Evolutionary conservation across 768 basidiomycete genomes (phyloP).

Genomic region (Phallus indusiatus): DNA sequence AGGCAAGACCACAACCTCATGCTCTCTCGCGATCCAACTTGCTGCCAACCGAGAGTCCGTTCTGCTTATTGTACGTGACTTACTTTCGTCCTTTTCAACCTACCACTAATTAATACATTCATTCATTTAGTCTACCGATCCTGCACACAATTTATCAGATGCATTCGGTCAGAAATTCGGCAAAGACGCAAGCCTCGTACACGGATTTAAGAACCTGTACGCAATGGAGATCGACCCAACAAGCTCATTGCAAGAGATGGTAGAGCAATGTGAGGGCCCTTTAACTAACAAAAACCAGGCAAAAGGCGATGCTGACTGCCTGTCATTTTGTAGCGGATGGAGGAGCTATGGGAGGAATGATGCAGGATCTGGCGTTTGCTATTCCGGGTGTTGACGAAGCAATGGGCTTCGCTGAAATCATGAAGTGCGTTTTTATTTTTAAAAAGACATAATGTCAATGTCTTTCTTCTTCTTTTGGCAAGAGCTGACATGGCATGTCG

Average conservation of each 20-base stretch:
- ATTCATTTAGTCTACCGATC: slow-evolving; percentile 81
- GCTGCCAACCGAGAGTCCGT: slow-evolving; percentile 90
- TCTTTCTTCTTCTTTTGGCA: not conserved
- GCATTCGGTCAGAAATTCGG: slow-evolving; percentile 99
- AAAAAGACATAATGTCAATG: too few species aligned
- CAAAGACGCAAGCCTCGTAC: slow-evolving; percentile 97
- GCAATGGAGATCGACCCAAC: slow-evolving; percentile 99
- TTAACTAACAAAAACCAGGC: not conserved
- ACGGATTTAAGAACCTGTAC: slow-evolving; percentile 91
- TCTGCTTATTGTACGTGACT: slow-evolving; percentile 73
- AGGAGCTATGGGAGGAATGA: slow-evolving; percentile 98
- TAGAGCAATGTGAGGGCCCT: slow-evolving; percentile 72
- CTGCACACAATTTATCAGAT: slow-evolving; percentile 98
- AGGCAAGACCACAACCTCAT: slow-evolving; percentile 99
- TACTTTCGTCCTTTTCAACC: not conserved
- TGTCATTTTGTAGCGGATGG: slow-evolving; percentile 51
- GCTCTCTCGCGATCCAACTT: slow-evolving; percentile 94
- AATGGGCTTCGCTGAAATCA: slow-evolving; percentile 99
- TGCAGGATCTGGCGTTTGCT: slow-evolving; percentile 98
- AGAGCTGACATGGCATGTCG: not conserved
- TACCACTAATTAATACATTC: not conserved
- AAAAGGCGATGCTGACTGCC: not conserved
- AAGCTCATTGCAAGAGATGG: slow-evolving; percentile 97
- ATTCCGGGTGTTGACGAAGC: slow-evolving; percentile 99
- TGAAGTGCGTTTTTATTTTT: slow-evolving; percentile 63